Evolutionary conservation across 176 grass and related monocot species (phyloP).

Genomic region (Oryza glumipatula): DNA sequence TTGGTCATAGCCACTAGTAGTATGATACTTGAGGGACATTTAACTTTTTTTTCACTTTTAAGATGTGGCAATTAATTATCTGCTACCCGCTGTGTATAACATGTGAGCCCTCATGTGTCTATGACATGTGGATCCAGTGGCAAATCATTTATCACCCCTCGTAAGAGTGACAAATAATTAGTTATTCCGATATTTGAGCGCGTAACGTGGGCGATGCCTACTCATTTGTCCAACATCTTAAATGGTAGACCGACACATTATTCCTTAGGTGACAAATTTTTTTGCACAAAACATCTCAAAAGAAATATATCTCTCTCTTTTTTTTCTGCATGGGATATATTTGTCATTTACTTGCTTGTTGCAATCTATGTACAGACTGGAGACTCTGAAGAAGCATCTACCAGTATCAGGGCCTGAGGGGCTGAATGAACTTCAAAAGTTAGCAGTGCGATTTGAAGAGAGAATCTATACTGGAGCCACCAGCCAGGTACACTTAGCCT

Average conservation of each 20-base stretch:
- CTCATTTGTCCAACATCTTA: not conserved
- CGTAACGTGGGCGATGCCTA: not conserved
- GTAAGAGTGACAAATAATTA: too few relatives aligned
- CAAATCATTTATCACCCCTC: too few relatives aligned
- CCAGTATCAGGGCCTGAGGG: conserved; percentile 68
- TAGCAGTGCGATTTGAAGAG: conserved; percentile 80
- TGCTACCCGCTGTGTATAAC: too few relatives aligned
- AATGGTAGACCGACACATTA: not conserved
- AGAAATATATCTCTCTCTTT: not conserved
- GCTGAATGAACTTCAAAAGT: conserved; percentile 68
- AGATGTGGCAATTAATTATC: too few relatives aligned
- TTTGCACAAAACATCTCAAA: not conserved
- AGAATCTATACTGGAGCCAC: conserved; percentile 64
- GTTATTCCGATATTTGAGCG: not conserved
- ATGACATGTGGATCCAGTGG: too few relatives aligned
- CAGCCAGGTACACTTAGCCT: conserved; percentile 53
- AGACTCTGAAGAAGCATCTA: conserved; percentile 77
- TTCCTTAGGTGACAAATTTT: not conserved
- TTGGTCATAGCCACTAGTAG: not conserved
- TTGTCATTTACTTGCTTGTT: not conserved
- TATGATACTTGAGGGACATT: too few relatives aligned
- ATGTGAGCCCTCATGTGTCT: too few relatives aligned
- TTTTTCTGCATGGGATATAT: not conserved
- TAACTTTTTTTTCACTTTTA: too few relatives aligned
- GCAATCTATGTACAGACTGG: conserved; percentile 57